A percentile compares a stretch with the other conserved stretches of the same genome.
phyloP scores from a whole-genome alignment of 345 rosid species.

The Linum lewisii region DNA sequence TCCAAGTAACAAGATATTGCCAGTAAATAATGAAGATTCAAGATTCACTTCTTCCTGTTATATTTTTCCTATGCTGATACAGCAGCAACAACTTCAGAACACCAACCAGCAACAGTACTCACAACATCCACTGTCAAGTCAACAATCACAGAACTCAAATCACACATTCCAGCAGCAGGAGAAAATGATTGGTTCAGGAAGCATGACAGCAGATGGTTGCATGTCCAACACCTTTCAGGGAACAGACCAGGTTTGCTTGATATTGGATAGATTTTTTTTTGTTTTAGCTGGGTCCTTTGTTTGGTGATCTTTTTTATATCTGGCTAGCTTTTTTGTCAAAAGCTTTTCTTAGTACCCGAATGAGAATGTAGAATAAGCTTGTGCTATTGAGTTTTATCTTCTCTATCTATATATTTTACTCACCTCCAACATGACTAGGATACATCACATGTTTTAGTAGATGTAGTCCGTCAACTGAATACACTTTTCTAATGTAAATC shows the following conservation, averaged over 20 bases:
- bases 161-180: conserved; percentile 36
- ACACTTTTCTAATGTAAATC: too few relatives aligned
- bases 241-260: conserved; percentile 35
- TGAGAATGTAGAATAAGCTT: too few relatives aligned
- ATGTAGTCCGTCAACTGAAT: not conserved
- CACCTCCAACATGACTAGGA: not conserved
- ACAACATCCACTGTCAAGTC: conserved; percentile 35
- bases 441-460: not conserved
- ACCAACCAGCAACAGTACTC: conserved; percentile 29
- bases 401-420: not conserved
- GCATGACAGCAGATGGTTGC: conserved; percentile 32
- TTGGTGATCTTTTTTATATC: not conserved
- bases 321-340: not conserved
- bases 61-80: conserved; percentile 11
- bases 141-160: conserved; percentile 37
- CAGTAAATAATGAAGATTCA: not conserved
- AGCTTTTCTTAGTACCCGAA: not conserved
- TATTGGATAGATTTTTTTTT: not conserved
- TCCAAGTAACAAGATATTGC: conserved; percentile 1
- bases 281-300: not conserved
- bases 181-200: conserved; percentile 29
- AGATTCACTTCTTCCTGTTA: conserved; percentile 9
- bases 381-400: not conserved
- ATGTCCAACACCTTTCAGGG: conserved; percentile 35
- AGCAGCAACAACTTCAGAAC: conserved; percentile 40